Conservation (phyloP, 2,329 filamentous ascomycete species). For the Botrytis medusae region DNA sequence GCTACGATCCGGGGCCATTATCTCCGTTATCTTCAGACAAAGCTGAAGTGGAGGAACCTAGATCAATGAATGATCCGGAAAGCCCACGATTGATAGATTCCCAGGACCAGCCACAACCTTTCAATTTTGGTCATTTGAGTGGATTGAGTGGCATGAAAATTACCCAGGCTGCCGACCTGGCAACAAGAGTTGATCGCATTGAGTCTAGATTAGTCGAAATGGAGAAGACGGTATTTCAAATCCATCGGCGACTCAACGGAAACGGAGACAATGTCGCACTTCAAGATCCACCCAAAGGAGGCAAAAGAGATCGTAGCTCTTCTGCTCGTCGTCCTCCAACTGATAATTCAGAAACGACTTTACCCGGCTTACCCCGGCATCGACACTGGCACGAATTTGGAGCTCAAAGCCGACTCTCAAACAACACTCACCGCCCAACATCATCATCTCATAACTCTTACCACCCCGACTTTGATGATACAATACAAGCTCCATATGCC, state of each 20-base stretch:
- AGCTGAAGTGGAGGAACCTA: conserved; percentile 42
- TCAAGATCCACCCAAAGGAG: conserved; percentile 33
- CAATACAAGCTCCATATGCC: conserved; percentile 22
- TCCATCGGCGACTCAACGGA: conserved; percentile 22
- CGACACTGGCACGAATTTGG: conserved; percentile 25
- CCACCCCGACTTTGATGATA: conserved; percentile 31
- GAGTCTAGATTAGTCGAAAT: conserved; percentile 54
- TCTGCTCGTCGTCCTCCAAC: conserved; percentile 31
- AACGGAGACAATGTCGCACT: conserved; percentile 27
- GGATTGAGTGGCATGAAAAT: conserved; percentile 57
- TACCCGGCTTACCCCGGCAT: conserved; percentile 29
- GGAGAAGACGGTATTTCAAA: conserved; percentile 43
- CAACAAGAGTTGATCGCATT: conserved; percentile 52
- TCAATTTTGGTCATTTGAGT: conserved; percentile 53
- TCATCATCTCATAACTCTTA: conserved; percentile 33
- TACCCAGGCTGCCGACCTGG: conserved; percentile 54
- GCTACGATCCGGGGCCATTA: conserved; percentile 52
- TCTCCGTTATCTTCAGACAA: conserved; percentile 53
- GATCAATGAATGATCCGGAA: conserved; percentile 39
- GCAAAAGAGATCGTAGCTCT: conserved; percentile 25
- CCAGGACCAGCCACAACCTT: conserved; percentile 50
- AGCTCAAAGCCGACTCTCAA: conserved; percentile 29
- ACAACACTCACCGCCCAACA: conserved; percentile 33
- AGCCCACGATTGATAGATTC: conserved; percentile 25
- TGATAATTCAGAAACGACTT: conserved; percentile 33